Percentiles rank a stretch among this genome's conserved stretches.
phyloP scores from a whole-genome alignment of 2,329 filamentous ascomycete species.

The Colletotrichum eleusines region DNA sequence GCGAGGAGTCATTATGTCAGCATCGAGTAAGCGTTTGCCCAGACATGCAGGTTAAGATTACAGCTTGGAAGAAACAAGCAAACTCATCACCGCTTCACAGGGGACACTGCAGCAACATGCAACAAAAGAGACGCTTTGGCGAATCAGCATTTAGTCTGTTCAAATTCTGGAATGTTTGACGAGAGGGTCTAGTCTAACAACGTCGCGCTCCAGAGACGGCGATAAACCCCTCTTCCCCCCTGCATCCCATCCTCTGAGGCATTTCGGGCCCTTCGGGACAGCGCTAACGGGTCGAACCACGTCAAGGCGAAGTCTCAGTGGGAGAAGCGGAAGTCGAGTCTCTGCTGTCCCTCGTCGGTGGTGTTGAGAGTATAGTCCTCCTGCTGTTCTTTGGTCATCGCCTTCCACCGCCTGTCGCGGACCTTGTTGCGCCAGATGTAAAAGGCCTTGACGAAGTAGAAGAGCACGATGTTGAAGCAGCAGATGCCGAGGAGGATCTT shows the following conservation, averaged over 20 bases:
- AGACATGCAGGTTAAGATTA: no score
- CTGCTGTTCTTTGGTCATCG: conserved; percentile 59
- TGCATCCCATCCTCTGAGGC: neutral
- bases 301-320: conserved; percentile 51
- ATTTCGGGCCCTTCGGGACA: neutral
- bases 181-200: neutral
- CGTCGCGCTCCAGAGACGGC: neutral
- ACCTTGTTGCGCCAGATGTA: conserved; percentile 62
- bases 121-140: no score
- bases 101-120: neutral
- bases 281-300: neutral
- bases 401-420: conserved; percentile 58
- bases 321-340: conserved; percentile 66
- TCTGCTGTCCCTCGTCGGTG: conserved; percentile 65
- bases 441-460: conserved; percentile 59
- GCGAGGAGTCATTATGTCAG: no score
- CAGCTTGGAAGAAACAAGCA: no score
- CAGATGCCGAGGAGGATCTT: conserved; percentile 61
- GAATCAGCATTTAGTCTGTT: neutral
- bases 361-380: conserved; percentile 62
- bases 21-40: no score
- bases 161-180: neutral
- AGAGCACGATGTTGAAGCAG: conserved; percentile 60
- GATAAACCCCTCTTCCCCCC: neutral
- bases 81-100: neutral